Evolutionary conservation across 2,329 filamentous ascomycete genomes (phyloP).

Genomic region (Xenoacremonium recifei): DNA sequence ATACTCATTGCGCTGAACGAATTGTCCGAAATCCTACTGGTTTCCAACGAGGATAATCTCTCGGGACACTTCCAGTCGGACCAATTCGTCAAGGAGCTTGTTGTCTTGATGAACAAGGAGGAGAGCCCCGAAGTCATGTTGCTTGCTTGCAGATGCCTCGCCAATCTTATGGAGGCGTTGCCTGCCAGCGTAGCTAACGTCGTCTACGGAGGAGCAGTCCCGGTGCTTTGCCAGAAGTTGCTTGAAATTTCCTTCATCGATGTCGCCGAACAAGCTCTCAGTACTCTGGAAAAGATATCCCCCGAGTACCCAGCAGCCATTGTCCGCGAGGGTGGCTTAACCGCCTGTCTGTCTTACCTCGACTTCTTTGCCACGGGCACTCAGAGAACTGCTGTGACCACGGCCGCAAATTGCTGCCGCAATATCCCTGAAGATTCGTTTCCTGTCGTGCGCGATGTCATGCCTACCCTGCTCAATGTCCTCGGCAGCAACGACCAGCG

Average conservation of each 20-base stretch:
- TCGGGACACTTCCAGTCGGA: constrained; percentile 94
- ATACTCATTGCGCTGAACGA: constrained; percentile 93
- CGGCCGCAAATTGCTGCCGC: constrained; percentile 95
- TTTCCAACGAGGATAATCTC: constrained; percentile 95
- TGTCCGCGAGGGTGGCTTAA: constrained; percentile 90
- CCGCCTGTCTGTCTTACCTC: constrained; percentile 91
- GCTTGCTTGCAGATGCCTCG: constrained; percentile 89
- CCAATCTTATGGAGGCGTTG: constrained; percentile 96
- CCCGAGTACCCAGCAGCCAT: constrained; percentile 94
- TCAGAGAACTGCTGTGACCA: constrained; percentile 93
- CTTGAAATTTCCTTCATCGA: constrained; percentile 97
- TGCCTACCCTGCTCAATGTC: constrained; percentile 91
- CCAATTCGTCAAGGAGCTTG: constrained; percentile 91
- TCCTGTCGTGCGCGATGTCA: constrained; percentile 85
- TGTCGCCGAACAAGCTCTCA: constrained; percentile 92
- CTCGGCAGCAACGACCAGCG: constrained; percentile 90
- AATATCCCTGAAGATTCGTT: constrained; percentile 96
- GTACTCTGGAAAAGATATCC: constrained; percentile 96
- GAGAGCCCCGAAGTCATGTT: constrained; percentile 98
- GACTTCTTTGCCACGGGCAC: constrained; percentile 98
- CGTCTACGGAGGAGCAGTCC: constrained; percentile 95
- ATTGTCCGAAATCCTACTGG: constrained; percentile 85
- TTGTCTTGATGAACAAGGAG: constrained; percentile 88
- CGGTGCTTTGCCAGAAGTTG: constrained; percentile 90
- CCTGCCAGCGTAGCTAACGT: constrained; percentile 92